Conservation (phyloP, 257 asterid genomes). For the Solanum sejunctum region DNA sequence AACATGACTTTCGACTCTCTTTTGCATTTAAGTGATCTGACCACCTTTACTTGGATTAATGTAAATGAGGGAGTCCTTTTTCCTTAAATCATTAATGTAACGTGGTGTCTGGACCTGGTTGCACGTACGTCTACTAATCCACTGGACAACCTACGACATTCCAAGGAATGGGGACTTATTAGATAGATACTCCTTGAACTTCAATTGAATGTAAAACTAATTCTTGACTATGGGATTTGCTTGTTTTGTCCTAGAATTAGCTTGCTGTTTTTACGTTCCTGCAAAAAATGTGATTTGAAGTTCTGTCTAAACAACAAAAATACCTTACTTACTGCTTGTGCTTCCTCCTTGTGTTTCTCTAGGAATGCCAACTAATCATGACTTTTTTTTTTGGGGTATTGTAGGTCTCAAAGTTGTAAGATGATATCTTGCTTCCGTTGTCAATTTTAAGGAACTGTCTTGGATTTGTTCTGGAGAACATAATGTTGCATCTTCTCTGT, state of each 20-base stretch:
- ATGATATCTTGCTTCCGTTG: neutral
- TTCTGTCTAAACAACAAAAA: neutral
- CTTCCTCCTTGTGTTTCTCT: neutral
- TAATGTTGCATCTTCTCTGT: neutral
- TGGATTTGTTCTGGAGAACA: neutral
- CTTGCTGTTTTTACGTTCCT: neutral
- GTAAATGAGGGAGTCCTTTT: neutral
- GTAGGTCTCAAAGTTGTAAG: slow-evolving; percentile 12
- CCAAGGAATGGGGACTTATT: neutral
- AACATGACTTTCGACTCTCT: neutral
- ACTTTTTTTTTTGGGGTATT: neutral
- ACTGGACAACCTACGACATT: neutral
- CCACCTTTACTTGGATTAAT: neutral
- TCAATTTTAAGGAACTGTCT: slow-evolving; percentile 3
- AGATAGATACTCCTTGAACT: neutral
- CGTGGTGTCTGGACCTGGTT: neutral
- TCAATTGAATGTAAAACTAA: neutral
- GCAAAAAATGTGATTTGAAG: neutral
- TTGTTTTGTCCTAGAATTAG: neutral
- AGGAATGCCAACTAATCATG: slow-evolving; percentile 1
- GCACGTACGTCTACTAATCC: neutral
- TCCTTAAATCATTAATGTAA: neutral
- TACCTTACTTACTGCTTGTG: neutral
- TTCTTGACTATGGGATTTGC: neutral
- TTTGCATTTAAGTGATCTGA: neutral